A percentile compares a stretch with the other conserved stretches of the same genome.
These are phyloP conservation scores for Ophiostoma sp. DNA, from an alignment of 2,329 filamentous ascomycete genomes.

Conservation along the genomic window DNA sequence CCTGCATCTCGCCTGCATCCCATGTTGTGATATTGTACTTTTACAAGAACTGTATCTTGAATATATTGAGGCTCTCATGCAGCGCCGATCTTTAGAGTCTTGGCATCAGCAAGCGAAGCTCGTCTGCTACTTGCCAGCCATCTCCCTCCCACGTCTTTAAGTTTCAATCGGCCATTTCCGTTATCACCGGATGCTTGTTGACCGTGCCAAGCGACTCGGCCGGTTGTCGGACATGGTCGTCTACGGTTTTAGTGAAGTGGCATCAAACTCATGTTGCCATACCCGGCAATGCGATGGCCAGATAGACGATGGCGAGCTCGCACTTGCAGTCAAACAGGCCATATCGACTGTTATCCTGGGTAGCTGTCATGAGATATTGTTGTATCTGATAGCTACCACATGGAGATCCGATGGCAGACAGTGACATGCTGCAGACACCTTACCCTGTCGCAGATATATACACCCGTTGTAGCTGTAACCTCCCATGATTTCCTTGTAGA, in stretches of 20 bases:
- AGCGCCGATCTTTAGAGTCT: background rate
- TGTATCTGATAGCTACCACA: background rate
- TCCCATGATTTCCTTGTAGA: no score
- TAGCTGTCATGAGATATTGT: background rate
- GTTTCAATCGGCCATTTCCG: background rate
- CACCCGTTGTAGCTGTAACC: no score
- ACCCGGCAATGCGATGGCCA: no score
- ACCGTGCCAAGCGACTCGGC: background rate
- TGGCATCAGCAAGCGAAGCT: background rate
- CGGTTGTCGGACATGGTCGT: background rate
- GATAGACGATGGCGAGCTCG: background rate
- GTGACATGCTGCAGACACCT: background rate
- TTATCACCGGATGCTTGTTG: constrained; percentile 2
- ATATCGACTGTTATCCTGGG: background rate
- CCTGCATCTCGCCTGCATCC: background rate
- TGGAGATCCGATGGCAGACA: background rate
- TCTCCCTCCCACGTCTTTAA: background rate
- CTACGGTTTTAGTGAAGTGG: no score
- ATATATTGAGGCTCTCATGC: background rate
- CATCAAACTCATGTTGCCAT: no score
- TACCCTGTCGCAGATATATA: background rate
- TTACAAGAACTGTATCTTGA: background rate
- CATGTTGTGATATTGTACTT: background rate
- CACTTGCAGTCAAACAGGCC: background rate
- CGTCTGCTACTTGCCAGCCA: background rate